Percentiles rank a stretch among this genome's conserved stretches.
These are phyloP conservation scores for Wickerhamomyces alni DNA, from an alignment of 805 yeast genomes.

Conservation along the genomic window DNA sequence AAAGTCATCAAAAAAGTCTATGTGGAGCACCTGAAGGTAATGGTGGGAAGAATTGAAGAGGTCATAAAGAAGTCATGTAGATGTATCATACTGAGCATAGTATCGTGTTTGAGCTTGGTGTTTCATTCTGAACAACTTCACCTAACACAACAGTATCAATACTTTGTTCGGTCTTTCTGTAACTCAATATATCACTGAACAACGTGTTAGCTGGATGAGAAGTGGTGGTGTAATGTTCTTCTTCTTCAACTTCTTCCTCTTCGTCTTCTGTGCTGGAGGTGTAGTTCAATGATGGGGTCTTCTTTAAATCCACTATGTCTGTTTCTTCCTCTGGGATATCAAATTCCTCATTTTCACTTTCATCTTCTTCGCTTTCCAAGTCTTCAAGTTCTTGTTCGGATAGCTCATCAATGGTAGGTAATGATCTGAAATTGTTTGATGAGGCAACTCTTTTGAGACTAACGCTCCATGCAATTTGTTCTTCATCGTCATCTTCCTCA, in stretches of 20 bases:
- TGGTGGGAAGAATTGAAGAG: too few species aligned
- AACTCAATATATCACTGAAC: too few species aligned
- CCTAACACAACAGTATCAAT: too few species aligned
- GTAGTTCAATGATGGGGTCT: slow-evolving; percentile 1
- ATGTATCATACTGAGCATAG: too few species aligned
- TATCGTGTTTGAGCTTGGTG: too few species aligned
- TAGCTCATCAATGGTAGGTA: slow-evolving; percentile 21
- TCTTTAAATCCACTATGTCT: not conserved
- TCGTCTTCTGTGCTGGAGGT: not conserved
- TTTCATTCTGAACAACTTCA: too few species aligned
- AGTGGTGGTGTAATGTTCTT: not conserved
- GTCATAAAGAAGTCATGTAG: too few species aligned
- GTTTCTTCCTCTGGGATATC: slow-evolving; percentile 1
- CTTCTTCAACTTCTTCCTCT: not conserved
- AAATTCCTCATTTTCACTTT: slow-evolving; percentile 7
- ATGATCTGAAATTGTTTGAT: slow-evolving; percentile 11
- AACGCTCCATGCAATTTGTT: slow-evolving; percentile 7
- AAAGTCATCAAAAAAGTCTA: too few species aligned
- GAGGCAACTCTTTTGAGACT: not conserved
- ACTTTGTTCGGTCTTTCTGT: too few species aligned
- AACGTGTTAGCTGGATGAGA: not conserved
- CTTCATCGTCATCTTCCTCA: slow-evolving; percentile 5
- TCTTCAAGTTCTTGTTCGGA: slow-evolving; percentile 16
- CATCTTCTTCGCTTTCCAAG: slow-evolving; percentile 8
- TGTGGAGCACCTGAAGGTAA: too few species aligned